Base-by-base conservation (phyloP, 495 filamentous ascomycete species). In the Penicillium soppii region DNA sequence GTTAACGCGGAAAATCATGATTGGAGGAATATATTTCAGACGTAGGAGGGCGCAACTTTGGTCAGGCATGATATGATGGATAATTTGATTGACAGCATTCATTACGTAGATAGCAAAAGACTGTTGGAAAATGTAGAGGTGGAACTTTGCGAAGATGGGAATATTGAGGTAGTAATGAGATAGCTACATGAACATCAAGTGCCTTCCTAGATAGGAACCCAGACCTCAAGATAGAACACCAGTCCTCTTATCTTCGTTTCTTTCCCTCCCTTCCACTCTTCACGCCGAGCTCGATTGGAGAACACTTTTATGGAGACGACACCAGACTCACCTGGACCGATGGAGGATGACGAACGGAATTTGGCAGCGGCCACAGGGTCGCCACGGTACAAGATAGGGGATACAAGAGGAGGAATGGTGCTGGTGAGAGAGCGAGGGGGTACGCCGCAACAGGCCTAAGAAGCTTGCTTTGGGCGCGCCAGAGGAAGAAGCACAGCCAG, bases 311-410 rank as follows among this genome's bases (percentile, higher is more conserved):
- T 3, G 23, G 23, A 26, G n/a, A 25, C 41, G 4, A 29, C 40
- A 43, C 40, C 41, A 43, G 41, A 43, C 25, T 43, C 40, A 43
- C 23, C 40, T 43, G 23, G 40, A 43, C 26, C 23, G 40, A 29
- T 29, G 25, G 15, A 20, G 39, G 39, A 23, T 19, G n/a, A 29
- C 4, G 23, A 43, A 7, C 12, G 20, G 12, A 4, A 26, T 10
- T 43, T 15, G 23, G 23, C 22, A 29, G n/a, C 23, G 15, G 23
- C 23, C 23, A 27, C 38, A 37, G 20, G 37, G 37, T 20, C 21
- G 37, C 37, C 37, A 40, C 37, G 37, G 37, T 40, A 7, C 9
- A 40, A 40, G 37, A 40, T 12, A 12, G 39, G 20, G 23, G 15
- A 43, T 0, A 44, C 5, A 44, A 20, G 10, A 44, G n/a, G 41